Percentiles rank a stretch among this genome's conserved stretches.
Evolutionary conservation across 2,329 filamentous ascomycete species (phyloP).

Genomic region (Sporothrix humicola): DNA sequence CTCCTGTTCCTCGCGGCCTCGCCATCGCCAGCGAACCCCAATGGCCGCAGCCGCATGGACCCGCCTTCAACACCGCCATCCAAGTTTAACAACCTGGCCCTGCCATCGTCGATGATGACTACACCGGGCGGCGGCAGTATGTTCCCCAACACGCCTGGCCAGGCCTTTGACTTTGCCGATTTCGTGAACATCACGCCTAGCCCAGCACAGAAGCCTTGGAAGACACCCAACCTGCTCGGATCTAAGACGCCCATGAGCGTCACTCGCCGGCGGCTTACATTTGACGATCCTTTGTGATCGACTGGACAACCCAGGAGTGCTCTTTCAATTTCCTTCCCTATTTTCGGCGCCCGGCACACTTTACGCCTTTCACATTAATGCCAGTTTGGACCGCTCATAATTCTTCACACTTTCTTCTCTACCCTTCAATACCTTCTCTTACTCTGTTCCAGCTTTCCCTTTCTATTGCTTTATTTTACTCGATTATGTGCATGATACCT

Average conservation of each 20-base stretch:
- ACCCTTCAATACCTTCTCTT: not conserved
- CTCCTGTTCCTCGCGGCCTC: slow-evolving; percentile 88
- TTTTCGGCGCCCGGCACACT: slow-evolving; percentile 18
- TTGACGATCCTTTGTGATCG: slow-evolving; percentile 63
- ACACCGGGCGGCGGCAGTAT: slow-evolving; percentile 75
- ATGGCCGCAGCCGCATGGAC: slow-evolving; percentile 62
- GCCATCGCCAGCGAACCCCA: slow-evolving; percentile 77
- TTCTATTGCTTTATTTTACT: not conserved
- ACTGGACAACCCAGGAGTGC: not conserved
- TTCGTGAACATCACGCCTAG: slow-evolving; percentile 98
- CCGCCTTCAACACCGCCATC: slow-evolving; percentile 78
- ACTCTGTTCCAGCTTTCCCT: not conserved
- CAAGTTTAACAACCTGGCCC: slow-evolving; percentile 67
- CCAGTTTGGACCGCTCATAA: slow-evolving; percentile 36
- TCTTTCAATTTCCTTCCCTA: not conserved
- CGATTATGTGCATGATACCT: slow-evolving; percentile 37
- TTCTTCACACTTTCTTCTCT: not conserved
- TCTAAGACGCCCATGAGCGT: slow-evolving; percentile 66
- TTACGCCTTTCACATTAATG: slow-evolving; percentile 34
- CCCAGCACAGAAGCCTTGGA: slow-evolving; percentile 88
- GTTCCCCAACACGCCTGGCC: slow-evolving; percentile 78
- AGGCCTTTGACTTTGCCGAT: slow-evolving; percentile 89
- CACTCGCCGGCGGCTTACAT: slow-evolving; percentile 78
- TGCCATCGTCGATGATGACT: slow-evolving; percentile 87
- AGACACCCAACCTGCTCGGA: slow-evolving; percentile 67